These are phyloP conservation scores for Pycnococcus provasolii DNA, from an alignment of 139 green algal genomes.

Conservation along the genomic window DNA sequence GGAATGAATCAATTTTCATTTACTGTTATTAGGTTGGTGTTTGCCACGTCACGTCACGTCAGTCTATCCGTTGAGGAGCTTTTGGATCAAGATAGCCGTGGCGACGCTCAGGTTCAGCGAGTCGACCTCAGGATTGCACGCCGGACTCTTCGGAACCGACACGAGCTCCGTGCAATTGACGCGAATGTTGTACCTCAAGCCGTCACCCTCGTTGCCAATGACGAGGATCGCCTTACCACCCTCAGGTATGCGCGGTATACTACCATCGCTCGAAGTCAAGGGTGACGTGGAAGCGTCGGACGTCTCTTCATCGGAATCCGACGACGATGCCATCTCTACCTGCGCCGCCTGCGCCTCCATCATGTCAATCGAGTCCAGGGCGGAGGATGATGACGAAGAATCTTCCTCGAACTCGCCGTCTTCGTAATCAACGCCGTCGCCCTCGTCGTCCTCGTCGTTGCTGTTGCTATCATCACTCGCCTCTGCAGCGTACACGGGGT, in stretches of 20 bases:
- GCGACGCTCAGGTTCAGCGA: constrained; percentile 18
- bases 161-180: neutral
- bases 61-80: neutral
- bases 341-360: too few species aligned
- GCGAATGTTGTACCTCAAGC: constrained; percentile 12
- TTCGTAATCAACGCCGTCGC: neutral
- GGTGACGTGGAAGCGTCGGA: too few species aligned
- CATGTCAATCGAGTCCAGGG: too few species aligned
- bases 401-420: too few species aligned
- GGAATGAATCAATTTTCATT: too few species aligned
- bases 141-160: neutral
- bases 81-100: neutral
- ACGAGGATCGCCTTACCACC: constrained; percentile 4
- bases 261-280: neutral
- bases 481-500: constrained; percentile 3
- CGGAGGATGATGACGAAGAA: too few species aligned
- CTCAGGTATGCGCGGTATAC: neutral
- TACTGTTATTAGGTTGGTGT: too few species aligned
- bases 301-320: too few species aligned
- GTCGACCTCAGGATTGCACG: neutral
- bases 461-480: too few species aligned
- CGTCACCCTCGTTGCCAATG: constrained; percentile 16
- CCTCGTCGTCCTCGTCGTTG: neutral
- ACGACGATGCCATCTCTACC: too few species aligned
- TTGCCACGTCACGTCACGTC: too few species aligned